Evolutionary conservation across 2,329 filamentous ascomycete species (phyloP).

Genomic region (Xylariaceae sp.): DNA sequence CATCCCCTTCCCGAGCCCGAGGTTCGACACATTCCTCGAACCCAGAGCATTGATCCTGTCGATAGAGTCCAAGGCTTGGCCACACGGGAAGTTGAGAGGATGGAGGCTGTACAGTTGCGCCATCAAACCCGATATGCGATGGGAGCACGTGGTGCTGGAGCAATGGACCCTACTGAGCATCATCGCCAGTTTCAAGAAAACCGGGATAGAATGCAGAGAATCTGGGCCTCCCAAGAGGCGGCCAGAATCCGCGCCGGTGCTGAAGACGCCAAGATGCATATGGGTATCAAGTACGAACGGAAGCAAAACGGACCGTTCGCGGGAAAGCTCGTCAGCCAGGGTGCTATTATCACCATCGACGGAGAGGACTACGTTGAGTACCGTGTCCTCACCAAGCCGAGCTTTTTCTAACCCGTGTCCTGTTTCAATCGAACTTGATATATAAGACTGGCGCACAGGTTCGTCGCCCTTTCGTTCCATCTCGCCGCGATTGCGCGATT

Average conservation of each 20-base stretch:
- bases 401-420: slow-evolving; percentile 47
- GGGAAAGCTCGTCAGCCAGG: slow-evolving; percentile 60
- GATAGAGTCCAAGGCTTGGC: slow-evolving; percentile 49
- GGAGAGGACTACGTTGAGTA: slow-evolving; percentile 66
- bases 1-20: slow-evolving; percentile 35
- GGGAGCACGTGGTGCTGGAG: slow-evolving; percentile 1
- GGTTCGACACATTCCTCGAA: slow-evolving; percentile 35
- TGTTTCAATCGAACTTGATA: neutral
- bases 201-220: slow-evolving; percentile 50
- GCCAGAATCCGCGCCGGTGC: slow-evolving; percentile 30
- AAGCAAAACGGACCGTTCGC: slow-evolving; percentile 57
- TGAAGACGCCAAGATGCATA: slow-evolving; percentile 54
- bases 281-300: slow-evolving; percentile 59
- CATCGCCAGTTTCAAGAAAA: slow-evolving; percentile 45
- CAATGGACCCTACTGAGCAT: slow-evolving; percentile 17
- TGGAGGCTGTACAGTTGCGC: slow-evolving; percentile 49
- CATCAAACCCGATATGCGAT: slow-evolving; percentile 41
- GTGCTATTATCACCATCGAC: slow-evolving; percentile 60
- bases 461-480: neutral
- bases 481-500: neutral
- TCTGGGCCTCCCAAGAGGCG: slow-evolving; percentile 52
- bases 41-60: slow-evolving; percentile 33
- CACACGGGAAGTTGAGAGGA: slow-evolving; percentile 48
- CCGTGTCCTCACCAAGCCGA: slow-evolving; percentile 59
- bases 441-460: neutral